Conservation (phyloP, 1,284 basidiomycete species). For the Ganoderma resinaceum region DNA sequence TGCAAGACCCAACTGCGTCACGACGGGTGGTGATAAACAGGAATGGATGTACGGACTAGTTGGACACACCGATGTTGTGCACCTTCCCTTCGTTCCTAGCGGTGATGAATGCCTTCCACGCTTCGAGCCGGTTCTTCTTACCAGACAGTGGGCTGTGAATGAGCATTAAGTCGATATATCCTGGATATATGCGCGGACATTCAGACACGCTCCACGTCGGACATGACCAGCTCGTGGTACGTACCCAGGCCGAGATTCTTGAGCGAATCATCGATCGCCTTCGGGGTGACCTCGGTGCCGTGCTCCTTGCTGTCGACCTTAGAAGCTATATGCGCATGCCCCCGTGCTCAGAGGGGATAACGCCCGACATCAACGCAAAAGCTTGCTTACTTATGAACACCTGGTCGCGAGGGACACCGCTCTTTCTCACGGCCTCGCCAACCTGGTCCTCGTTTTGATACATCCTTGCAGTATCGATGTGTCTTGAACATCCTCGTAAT, state of each 20-base stretch:
- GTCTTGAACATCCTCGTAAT: slow-evolving; percentile 53
- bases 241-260: slow-evolving; percentile 32
- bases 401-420: slow-evolving; percentile 57
- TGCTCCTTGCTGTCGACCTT: slow-evolving; percentile 35
- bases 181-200: slow-evolving; percentile 37
- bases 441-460: slow-evolving; percentile 79
- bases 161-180: slow-evolving; percentile 66
- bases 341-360: slow-evolving; percentile 8
- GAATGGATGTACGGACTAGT: slow-evolving; percentile 51
- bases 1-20: neutral
- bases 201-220: slow-evolving; percentile 10
- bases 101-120: slow-evolving; percentile 52
- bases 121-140: slow-evolving; percentile 49
- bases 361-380: slow-evolving; percentile 28
- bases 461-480: slow-evolving; percentile 75
- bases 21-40: slow-evolving; percentile 43
- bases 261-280: slow-evolving; percentile 33
- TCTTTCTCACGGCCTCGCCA: slow-evolving; percentile 62
- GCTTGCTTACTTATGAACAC: slow-evolving; percentile 69
- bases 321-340: slow-evolving; percentile 24
- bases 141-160: slow-evolving; percentile 60
- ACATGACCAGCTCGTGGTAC: neutral
- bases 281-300: slow-evolving; percentile 33
- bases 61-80: slow-evolving; percentile 65
- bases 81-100: slow-evolving; percentile 58